Evolutionary conservation across 1,139 yeast genomes (phyloP).

Genomic region (Pichia sp.): DNA sequence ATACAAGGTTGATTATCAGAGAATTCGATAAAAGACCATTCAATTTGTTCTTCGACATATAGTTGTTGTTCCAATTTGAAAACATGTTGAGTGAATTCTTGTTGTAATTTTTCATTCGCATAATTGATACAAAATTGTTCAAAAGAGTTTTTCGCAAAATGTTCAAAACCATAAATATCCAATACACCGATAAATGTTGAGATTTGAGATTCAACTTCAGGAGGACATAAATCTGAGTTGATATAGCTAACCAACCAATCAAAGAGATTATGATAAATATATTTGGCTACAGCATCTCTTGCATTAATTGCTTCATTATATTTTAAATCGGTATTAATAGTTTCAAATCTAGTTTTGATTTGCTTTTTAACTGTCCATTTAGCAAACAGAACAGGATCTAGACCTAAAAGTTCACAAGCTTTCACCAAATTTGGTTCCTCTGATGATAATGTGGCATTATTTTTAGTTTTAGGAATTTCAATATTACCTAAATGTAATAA

Average conservation of each 20-base stretch:
- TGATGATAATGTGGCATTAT: constrained; percentile 71
- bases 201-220: constrained; percentile 50
- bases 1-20: constrained; percentile 98
- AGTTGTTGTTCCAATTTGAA: constrained; percentile 96
- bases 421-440: constrained; percentile 81
- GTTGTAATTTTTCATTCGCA: constrained; percentile 95
- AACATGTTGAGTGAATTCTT: constrained; percentile 95
- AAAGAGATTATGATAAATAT: constrained; percentile 83
- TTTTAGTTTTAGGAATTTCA: constrained; percentile 77
- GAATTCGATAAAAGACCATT: constrained; percentile 95
- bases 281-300: constrained; percentile 93
- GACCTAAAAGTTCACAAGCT: constrained; percentile 81
- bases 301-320: constrained; percentile 86
- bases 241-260: constrained; percentile 91
- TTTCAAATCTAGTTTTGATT: constrained; percentile 87
- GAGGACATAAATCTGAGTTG: constrained; percentile 74
- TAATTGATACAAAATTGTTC: constrained; percentile 97
- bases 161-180: constrained; percentile 97
- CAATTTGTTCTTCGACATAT: constrained; percentile 83
- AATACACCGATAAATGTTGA: constrained; percentile 88
- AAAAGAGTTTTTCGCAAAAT: constrained; percentile 86
- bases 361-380: constrained; percentile 95
- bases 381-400: constrained; percentile 66
- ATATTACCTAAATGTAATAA: constrained; percentile 91
- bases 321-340: constrained; percentile 76